Conservation (phyloP, 148 eudicot species). For the Camellia japonica region DNA sequence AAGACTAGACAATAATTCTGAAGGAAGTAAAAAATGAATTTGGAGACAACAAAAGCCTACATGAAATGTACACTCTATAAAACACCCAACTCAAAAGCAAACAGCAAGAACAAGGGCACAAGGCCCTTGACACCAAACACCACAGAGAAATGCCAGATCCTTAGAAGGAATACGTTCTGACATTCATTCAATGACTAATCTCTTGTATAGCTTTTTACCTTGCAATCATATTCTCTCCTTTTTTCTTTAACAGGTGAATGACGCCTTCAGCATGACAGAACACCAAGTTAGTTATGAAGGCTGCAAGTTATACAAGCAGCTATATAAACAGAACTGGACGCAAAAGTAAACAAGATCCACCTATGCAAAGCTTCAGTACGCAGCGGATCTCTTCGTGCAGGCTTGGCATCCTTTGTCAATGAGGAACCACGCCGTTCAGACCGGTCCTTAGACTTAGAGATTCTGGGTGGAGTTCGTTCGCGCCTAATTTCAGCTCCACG, state of each 20-base stretch:
- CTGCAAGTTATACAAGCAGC: slow-evolving; percentile 52
- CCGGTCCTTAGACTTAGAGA: slow-evolving; percentile 76
- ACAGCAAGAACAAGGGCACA: neutral
- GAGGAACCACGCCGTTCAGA: slow-evolving; percentile 69
- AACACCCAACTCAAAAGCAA: neutral
- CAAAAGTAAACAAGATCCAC: slow-evolving; percentile 68
- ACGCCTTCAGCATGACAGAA: slow-evolving; percentile 95
- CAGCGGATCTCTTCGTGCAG: slow-evolving; percentile 75
- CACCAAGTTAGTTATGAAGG: slow-evolving; percentile 74
- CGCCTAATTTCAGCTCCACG: slow-evolving; percentile 54
- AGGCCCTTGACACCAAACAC: slow-evolving; percentile 26
- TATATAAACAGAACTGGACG: slow-evolving; percentile 57
- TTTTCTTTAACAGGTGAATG: slow-evolving; percentile 92
- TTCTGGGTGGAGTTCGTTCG: slow-evolving; percentile 69
- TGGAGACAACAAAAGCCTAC: neutral
- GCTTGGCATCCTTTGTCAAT: slow-evolving; percentile 54
- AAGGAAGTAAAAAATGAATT: neutral
- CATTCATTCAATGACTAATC: slow-evolving; percentile 37
- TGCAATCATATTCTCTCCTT: slow-evolving; percentile 97
- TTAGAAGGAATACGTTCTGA: slow-evolving; percentile 27
- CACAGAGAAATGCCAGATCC: slow-evolving; percentile 12
- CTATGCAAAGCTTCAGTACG: slow-evolving; percentile 83
- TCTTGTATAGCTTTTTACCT: slow-evolving; percentile 72
- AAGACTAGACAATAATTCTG: neutral
- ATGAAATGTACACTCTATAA: neutral